These are phyloP conservation scores for Isatis lusitanica DNA, from an alignment of 441 rosid genomes.

Conservation along the genomic window DNA sequence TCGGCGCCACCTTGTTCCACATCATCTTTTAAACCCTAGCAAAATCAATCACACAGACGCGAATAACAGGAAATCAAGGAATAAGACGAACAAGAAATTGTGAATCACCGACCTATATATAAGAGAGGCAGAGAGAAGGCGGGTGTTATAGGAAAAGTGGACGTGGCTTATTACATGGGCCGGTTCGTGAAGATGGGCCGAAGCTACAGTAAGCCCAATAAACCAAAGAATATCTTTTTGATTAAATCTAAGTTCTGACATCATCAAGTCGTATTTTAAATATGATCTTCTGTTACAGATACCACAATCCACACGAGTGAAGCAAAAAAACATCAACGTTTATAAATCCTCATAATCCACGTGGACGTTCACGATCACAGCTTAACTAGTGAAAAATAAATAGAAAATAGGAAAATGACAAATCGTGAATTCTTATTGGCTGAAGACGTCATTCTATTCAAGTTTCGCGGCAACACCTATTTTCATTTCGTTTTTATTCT, in stretches of 20 bases:
- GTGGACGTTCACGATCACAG: slow-evolving; percentile 29
- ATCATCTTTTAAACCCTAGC: too few relatives aligned
- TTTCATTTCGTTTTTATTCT: slow-evolving; percentile 16
- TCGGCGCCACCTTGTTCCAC: too few relatives aligned
- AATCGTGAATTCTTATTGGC: slow-evolving; percentile 35
- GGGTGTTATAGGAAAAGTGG: too few relatives aligned
- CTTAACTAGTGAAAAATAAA: neutral
- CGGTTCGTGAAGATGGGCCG: too few relatives aligned
- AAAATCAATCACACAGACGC: too few relatives aligned
- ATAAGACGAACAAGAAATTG: too few relatives aligned
- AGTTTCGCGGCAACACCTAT: slow-evolving; percentile 91
- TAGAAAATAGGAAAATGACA: neutral
- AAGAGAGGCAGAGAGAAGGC: too few relatives aligned
- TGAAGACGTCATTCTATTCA: slow-evolving; percentile 55
- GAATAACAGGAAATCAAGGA: too few relatives aligned
- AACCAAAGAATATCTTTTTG: neutral
- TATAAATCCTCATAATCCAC: neutral
- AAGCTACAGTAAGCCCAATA: too few relatives aligned
- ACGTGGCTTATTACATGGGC: too few relatives aligned
- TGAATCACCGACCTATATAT: too few relatives aligned
- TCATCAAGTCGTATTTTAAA: slow-evolving; percentile 12
- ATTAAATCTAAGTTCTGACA: neutral
- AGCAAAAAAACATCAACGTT: slow-evolving; percentile 16
- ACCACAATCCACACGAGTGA: neutral
- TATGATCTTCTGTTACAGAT: slow-evolving; percentile 15